Evolutionary conservation across 352 stramenopile genomes (phyloP), one percentile per base, ranked within the genome.

Genomic region (Globisporangium parvum): DNA sequence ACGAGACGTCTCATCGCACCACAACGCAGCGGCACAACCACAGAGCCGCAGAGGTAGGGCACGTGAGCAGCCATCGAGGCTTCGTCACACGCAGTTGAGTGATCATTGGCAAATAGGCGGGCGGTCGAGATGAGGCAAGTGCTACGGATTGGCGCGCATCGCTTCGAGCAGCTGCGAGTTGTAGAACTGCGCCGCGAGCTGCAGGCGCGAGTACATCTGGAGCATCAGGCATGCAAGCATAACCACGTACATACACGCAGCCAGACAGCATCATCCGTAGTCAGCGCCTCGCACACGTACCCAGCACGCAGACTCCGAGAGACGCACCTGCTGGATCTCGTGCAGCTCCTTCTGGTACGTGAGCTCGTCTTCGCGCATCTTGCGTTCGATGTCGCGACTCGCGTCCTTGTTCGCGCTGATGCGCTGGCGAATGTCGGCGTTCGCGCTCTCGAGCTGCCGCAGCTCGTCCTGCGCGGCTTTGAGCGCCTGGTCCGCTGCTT

Each of bases 121-220:
- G 31, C 10, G 0, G 37, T 20, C 14, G 15, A 42, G 37, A n/a
- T 6, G 37, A 42, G 37, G 15, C 11, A 28, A 48, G 39, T 0
- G 28, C 45, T 74, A 75, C 21, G 65, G 51, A 26, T 60, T 70
- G 23, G 55, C 55, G 44, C 62, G 64, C 37, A 88, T 73, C 45
- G 66, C 78, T 31, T 83, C 59, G 17, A 83, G 63, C 21, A 91
- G 52, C 58, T 86, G 67, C 8, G 70, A 62, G 54, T 89, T 91
- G 73, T 91, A 91, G 57, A 73, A 77, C 56, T 87, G 63, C 24
- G 75, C 69, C 1, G 81, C 66, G 50, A 84, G 62, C 55, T 85
- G 75, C 52, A 91, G 58, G 20, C 78, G 73, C 17, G 65, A 63
- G 66, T 87, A 91, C 75, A 88, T 87, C 73, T 91, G 55, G 52